phyloP scores from a whole-genome alignment of 176 grass and related monocot species.

The Typha latifolia region DNA sequence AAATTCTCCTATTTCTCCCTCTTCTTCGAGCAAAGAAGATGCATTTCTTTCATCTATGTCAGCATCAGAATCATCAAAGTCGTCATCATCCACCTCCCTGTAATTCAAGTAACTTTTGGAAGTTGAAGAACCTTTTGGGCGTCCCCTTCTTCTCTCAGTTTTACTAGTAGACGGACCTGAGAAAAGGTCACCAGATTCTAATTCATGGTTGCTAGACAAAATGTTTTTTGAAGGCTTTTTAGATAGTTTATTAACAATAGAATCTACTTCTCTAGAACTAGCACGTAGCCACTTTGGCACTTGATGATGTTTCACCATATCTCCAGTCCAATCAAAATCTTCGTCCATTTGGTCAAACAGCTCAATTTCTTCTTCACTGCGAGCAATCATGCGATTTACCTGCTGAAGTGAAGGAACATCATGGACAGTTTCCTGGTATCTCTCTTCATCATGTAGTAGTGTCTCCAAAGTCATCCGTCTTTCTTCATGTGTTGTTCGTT shows the following conservation, averaged over 20 bases:
- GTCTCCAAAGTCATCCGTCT: slow-evolving; percentile 91
- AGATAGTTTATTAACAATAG: slow-evolving; percentile 44
- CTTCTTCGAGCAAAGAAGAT: slow-evolving; percentile 57
- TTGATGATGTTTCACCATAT: slow-evolving; percentile 75
- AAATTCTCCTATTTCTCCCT: slow-evolving; percentile 52
- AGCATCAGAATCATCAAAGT: slow-evolving; percentile 69
- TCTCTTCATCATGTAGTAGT: slow-evolving; percentile 91
- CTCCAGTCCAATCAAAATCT: slow-evolving; percentile 90
- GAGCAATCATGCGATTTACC: slow-evolving; percentile 99
- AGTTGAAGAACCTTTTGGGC: slow-evolving; percentile 33
- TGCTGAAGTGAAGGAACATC: slow-evolving; percentile 93
- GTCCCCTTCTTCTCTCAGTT: slow-evolving; percentile 61
- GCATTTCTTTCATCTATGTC: slow-evolving; percentile 65
- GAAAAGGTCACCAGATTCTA: slow-evolving; percentile 31
- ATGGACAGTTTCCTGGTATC: slow-evolving; percentile 92
- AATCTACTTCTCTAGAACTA: slow-evolving; percentile 61
- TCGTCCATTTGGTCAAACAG: slow-evolving; percentile 99
- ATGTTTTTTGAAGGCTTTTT: slow-evolving; percentile 76
- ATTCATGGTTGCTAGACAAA: slow-evolving; percentile 33
- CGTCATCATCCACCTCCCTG: slow-evolving; percentile 77
- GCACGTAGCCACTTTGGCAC: slow-evolving; percentile 91
- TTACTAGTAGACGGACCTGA: slow-evolving; percentile 7
- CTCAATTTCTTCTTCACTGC: slow-evolving; percentile 70
- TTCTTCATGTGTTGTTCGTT: slow-evolving; percentile 98
- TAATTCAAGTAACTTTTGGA: slow-evolving; percentile 61